Conservation (phyloP, 495 filamentous ascomycete species). For the Penicillium tannophilum region DNA sequence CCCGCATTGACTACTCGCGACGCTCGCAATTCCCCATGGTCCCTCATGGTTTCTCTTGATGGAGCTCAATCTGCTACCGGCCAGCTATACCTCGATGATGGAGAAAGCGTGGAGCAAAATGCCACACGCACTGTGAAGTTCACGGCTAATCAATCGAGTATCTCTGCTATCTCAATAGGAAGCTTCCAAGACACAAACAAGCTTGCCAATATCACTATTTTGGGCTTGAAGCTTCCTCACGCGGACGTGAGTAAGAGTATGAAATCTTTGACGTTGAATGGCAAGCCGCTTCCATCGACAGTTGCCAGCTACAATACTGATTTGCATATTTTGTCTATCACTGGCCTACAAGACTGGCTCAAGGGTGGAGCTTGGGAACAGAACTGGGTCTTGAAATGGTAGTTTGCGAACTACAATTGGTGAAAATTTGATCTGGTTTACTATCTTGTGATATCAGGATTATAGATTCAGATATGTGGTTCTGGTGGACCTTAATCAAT, state of each 20-base stretch:
- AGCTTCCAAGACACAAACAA: slow-evolving; percentile 61
- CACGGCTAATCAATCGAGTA: slow-evolving; percentile 41
- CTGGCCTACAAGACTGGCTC: slow-evolving; percentile 52
- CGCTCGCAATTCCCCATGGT: slow-evolving; percentile 68
- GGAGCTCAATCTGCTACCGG: slow-evolving; percentile 61
- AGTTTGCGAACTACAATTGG: neutral
- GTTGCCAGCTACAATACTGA: slow-evolving; percentile 53
- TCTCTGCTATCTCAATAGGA: slow-evolving; percentile 53
- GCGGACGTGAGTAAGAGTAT: slow-evolving; percentile 23
- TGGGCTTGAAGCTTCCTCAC: slow-evolving; percentile 53
- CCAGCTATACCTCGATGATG: slow-evolving; percentile 79
- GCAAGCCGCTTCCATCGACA: slow-evolving; percentile 35
- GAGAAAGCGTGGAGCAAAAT: slow-evolving; percentile 65
- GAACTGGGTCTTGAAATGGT: slow-evolving; percentile 44
- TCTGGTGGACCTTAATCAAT: neutral
- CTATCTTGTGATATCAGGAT: neutral
- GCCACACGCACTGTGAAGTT: slow-evolving; percentile 63
- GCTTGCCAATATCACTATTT: slow-evolving; percentile 65
- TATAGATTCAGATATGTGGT: neutral
- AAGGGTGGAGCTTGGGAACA: slow-evolving; percentile 55
- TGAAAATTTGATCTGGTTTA: neutral
- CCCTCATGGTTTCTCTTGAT: slow-evolving; percentile 64
- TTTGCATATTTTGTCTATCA: slow-evolving; percentile 50
- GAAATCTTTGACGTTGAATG: slow-evolving; percentile 54
- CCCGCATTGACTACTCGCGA: slow-evolving; percentile 69